Evolutionary conservation across 345 rosid species (phyloP).

Genomic region (Euphorbia lathyris): DNA sequence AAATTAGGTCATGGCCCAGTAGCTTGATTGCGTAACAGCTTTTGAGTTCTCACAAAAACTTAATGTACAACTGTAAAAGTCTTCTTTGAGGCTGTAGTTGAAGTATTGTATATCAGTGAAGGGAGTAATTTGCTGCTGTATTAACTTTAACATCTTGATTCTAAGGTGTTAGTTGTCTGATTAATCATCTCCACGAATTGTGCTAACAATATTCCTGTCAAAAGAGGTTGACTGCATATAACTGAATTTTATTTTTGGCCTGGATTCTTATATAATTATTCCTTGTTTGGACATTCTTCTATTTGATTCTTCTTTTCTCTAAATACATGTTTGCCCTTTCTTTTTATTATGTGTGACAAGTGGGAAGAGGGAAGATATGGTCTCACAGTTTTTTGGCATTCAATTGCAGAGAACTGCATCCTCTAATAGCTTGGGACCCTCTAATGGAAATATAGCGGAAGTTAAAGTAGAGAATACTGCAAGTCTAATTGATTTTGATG

Average conservation of each 20-base stretch:
- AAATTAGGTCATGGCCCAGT: not conserved
- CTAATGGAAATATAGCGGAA: constrained; percentile 59
- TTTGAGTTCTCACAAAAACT: not conserved
- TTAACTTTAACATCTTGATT: not conserved
- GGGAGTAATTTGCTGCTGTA: not conserved
- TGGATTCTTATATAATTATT: not conserved
- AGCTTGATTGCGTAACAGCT: not conserved
- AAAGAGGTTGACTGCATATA: not conserved
- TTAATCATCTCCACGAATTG: not conserved
- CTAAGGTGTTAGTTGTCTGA: not conserved
- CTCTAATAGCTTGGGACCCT: constrained; percentile 62
- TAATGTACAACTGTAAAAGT: not conserved
- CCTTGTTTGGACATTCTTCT: not conserved
- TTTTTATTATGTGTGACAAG: not conserved
- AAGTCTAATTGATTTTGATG: constrained; percentile 93
- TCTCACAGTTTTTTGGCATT: constrained; percentile 21
- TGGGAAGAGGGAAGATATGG: constrained; percentile 5
- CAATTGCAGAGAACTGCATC: constrained; percentile 64
- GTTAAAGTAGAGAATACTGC: constrained; percentile 51
- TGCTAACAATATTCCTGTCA: not conserved
- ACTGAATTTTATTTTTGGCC: not conserved
- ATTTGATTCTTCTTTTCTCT: not conserved
- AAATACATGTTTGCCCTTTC: not conserved
- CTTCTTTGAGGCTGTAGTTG: not conserved
- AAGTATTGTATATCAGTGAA: not conserved